These are phyloP conservation scores for Citrus sp. DNA, from an alignment of 345 rosid species.

Conservation along the genomic window DNA sequence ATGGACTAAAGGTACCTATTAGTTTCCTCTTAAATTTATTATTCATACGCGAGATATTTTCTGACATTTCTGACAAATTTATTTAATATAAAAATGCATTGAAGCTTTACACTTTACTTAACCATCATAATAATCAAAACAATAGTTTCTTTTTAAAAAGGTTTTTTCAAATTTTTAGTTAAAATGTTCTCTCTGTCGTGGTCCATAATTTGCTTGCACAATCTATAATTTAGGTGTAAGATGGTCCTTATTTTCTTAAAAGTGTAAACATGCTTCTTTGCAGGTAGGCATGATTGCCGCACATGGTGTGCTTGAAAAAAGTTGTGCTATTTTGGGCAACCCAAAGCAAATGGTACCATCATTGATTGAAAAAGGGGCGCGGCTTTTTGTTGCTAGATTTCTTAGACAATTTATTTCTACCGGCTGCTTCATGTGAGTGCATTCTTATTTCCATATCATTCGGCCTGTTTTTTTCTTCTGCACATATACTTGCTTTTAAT, in stretches of 20 bases:
- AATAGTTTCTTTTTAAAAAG: no score
- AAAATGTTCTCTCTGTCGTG: neutral
- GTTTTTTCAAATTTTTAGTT: neutral
- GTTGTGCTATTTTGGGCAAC: conserved; percentile 40
- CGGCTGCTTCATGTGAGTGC: conserved; percentile 70
- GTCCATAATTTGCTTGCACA: neutral
- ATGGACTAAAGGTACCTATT: conserved; percentile 69
- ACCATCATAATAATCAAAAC: neutral
- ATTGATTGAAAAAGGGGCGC: conserved; percentile 64
- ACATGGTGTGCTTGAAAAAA: conserved; percentile 54
- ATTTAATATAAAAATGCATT: neutral
- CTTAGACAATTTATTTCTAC: conserved; percentile 61
- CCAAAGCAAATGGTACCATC: conserved; percentile 85
- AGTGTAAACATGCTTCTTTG: conserved; percentile 3
- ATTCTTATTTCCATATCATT: neutral
- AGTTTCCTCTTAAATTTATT: neutral
- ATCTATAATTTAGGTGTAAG: neutral
- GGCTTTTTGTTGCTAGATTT: conserved; percentile 71
- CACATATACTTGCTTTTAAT: neutral
- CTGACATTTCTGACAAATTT: neutral
- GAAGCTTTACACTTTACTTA: neutral
- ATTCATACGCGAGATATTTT: neutral
- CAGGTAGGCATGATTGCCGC: conserved; percentile 86
- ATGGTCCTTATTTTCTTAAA: neutral
- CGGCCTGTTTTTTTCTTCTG: neutral